These are phyloP conservation scores for Penicillium fuscoglaucum DNA, from an alignment of 2,329 filamentous ascomycete species.

Conservation along the genomic window DNA sequence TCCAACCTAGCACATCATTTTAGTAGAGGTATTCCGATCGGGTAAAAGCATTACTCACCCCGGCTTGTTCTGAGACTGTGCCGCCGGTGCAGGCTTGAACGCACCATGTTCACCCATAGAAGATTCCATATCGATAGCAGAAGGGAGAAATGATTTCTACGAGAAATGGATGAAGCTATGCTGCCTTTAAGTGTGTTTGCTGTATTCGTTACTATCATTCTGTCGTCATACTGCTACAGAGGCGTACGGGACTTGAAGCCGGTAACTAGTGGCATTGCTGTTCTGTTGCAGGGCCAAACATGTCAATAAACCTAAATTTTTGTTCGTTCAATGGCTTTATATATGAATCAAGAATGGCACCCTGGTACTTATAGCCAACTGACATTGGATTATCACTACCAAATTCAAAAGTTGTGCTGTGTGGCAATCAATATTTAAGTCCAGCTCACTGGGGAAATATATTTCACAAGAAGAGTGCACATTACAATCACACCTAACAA, in stretches of 20 bases:
- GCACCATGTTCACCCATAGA: slow-evolving; percentile 25
- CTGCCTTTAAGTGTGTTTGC: not conserved
- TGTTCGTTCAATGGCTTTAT: not conserved
- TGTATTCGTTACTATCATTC: slow-evolving; percentile 13
- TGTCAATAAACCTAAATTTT: not conserved
- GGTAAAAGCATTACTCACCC: slow-evolving; percentile 21
- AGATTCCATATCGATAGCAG: slow-evolving; percentile 22
- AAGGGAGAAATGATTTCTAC: not conserved
- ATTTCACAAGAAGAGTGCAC: not conserved
- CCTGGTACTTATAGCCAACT: not conserved
- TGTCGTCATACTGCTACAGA: slow-evolving; percentile 30
- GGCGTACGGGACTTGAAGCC: slow-evolving; percentile 3
- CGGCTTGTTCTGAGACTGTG: slow-evolving; percentile 31
- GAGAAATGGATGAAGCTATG: not conserved
- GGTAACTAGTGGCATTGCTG: not conserved
- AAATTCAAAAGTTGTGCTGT: not conserved
- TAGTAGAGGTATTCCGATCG: not conserved
- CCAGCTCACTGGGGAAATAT: not conserved
- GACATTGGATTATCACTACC: not conserved
- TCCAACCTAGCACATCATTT: slow-evolving; percentile 8
- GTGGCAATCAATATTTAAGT: not conserved
- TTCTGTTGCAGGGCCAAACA: slow-evolving; percentile 1
- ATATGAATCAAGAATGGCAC: not conserved
- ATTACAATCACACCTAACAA: not conserved
- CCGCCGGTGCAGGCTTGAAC: slow-evolving; percentile 25